These are phyloP conservation scores for Dipteronia sinensis DNA, from an alignment of 345 rosid species.

Conservation along the genomic window DNA sequence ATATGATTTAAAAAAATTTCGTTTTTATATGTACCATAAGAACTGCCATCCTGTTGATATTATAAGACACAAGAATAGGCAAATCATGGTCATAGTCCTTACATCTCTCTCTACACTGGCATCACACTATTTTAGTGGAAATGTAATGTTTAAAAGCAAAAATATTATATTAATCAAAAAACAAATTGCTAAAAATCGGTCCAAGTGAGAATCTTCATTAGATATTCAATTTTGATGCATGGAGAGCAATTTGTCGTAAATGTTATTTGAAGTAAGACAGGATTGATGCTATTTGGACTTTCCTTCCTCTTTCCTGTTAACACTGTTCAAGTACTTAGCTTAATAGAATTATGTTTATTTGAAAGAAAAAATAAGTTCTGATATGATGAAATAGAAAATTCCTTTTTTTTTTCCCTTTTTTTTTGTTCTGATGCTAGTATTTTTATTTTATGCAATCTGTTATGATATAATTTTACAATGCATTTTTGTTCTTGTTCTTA, in stretches of 20 bases:
- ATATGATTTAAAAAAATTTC: neutral
- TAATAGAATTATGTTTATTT: neutral
- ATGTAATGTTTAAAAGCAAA: too few relatives aligned
- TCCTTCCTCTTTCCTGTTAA: neutral
- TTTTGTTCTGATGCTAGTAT: neutral
- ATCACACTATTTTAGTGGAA: too few relatives aligned
- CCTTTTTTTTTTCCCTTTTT: neutral
- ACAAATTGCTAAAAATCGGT: too few relatives aligned
- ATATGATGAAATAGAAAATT: neutral
- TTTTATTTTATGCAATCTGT: slow-evolving; percentile 4
- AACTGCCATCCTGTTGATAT: neutral
- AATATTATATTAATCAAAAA: too few relatives aligned
- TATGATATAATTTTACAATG: neutral
- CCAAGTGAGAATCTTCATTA: too few relatives aligned
- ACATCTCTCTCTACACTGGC: neutral
- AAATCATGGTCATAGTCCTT: neutral
- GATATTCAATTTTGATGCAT: too few relatives aligned
- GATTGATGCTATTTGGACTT: neutral
- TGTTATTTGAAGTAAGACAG: neutral
- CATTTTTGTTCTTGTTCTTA: neutral
- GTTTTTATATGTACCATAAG: too few relatives aligned
- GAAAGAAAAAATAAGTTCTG: too few relatives aligned
- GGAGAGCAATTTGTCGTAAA: neutral
- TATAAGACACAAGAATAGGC: neutral
- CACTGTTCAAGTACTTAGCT: neutral